Evolutionary conservation across 257 asterid genomes (phyloP), one percentile per base, ranked within the genome.

Genomic region (Asclepias syriaca): DNA sequence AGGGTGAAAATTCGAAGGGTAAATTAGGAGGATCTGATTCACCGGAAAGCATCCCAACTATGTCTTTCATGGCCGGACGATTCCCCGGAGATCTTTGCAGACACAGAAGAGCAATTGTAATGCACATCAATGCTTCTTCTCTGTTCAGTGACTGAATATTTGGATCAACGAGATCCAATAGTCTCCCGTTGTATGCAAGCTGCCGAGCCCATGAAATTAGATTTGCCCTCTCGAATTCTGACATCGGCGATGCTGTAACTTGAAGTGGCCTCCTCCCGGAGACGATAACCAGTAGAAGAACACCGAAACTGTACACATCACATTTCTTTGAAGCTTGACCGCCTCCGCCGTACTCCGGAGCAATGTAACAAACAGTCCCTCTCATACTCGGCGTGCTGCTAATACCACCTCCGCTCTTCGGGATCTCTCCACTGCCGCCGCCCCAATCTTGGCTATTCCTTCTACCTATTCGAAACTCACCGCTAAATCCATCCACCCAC

Each of bases 331-430:
- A 91, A 4, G 85, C 85, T 56, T 53, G 84, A 8, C 83, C 96
- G 0, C 97, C 97, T 6, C 93, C 93, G 6, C 93, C 87, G 40
- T 78, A 88, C 64, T 94, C 97, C 0, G 99, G 99, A 0, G 99
- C 95, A 22, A 87, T 88, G 73, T 94, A 94, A 57, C 99, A 91
- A 27, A 94, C 96, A 0, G 99, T 94, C 29, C 99, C 99, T 75
- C 99, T 83, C 97, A 91, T 91, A 70, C 97, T 94, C 1, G 99
- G 97, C 0, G 97, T 94, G 68, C 99, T 91, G 66, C 96, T 93
- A 66, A 91, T 87, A n/a, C 96, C 96, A 29, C 96, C 97, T 29
- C 96, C 97, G 74, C 96, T 92, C 84, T 86, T 90, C 3, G 96
- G 94, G 70, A 88, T 80, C 6, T 90, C 94, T 6, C 92, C 88